Percentiles rank a stretch among this genome's conserved stretches.
Conservation (phyloP, 257 asterid genomes). For the Solanum arcanum region DNA sequence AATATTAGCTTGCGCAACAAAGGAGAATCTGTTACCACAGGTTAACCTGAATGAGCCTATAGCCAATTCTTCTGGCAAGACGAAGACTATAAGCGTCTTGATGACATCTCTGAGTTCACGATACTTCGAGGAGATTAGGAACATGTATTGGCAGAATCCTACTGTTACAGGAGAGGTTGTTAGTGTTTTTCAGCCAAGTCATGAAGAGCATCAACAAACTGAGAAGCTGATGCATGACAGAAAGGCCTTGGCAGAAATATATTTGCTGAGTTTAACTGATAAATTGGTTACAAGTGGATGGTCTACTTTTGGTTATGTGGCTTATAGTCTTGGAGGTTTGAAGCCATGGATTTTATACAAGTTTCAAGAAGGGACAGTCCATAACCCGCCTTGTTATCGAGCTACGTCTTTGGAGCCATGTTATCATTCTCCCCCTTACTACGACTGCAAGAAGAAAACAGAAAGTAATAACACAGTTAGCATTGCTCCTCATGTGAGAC, state of each 20-base stretch:
- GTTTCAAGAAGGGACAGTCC: conserved; percentile 37
- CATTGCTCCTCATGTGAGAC: conserved; percentile 47
- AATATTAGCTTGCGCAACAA: conserved; percentile 36
- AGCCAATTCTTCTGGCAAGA: conserved; percentile 3
- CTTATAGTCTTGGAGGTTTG: conserved; percentile 74
- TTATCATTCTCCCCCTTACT: conserved; percentile 62
- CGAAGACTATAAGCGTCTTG: conserved; percentile 28
- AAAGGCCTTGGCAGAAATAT: conserved; percentile 81
- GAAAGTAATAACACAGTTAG: conserved; percentile 33
- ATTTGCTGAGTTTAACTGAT: conserved; percentile 59
- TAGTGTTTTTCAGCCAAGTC: conserved; percentile 58
- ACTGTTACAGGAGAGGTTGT: conserved; percentile 49
- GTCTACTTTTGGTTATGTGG: conserved; percentile 86
- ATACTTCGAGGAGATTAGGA: conserved; percentile 42
- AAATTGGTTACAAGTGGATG: conserved; percentile 64
- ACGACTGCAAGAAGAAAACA: conserved; percentile 31
- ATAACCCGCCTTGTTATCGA: conserved; percentile 43
- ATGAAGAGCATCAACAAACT: conserved; percentile 44
- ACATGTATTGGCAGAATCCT: conserved; percentile 53
- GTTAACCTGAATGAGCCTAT: conserved; percentile 10
- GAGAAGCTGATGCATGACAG: conserved; percentile 41
- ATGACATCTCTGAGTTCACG: conserved; percentile 44
- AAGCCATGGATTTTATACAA: conserved; percentile 68
- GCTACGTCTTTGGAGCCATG: conserved; percentile 67
- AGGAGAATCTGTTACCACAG: conserved; percentile 39